Evolutionary conservation across 2,329 filamentous ascomycete genomes (phyloP).

Genomic region (Aspergillus udagawae): DNA sequence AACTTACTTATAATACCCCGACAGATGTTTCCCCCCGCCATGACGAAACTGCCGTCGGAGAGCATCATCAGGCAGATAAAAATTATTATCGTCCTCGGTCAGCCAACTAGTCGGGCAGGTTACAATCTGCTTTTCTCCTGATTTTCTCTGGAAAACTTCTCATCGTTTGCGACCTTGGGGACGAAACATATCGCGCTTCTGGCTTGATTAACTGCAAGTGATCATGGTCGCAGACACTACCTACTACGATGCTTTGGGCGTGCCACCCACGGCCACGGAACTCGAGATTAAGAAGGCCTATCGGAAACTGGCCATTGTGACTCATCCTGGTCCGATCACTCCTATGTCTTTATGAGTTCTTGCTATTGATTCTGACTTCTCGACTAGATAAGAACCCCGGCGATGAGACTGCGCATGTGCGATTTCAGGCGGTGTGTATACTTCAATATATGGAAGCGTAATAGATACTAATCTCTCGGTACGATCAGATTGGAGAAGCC

Average conservation of each 20-base stretch:
- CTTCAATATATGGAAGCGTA: background rate
- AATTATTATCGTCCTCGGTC: conserved; percentile 7
- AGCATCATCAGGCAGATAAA: conserved; percentile 22
- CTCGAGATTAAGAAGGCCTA: conserved; percentile 98
- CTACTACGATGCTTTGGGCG: conserved; percentile 84
- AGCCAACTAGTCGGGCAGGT: background rate
- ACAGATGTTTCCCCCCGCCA: conserved; percentile 14
- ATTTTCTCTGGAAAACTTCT: background rate
- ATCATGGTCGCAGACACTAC: conserved; percentile 82
- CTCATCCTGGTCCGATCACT: conserved; percentile 70
- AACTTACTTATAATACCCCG: background rate
- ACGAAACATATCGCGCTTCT: background rate
- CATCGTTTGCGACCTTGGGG: background rate
- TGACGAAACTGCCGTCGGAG: conserved; percentile 20
- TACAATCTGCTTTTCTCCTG: background rate
- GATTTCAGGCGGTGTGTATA: conserved; percentile 75
- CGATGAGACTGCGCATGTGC: conserved; percentile 87
- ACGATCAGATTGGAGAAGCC: conserved; percentile 59
- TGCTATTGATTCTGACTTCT: conserved; percentile 8
- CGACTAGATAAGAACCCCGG: conserved; percentile 88
- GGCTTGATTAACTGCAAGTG: conserved; percentile 1
- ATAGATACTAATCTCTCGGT: conserved; percentile 9
- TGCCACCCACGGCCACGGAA: conserved; percentile 78
- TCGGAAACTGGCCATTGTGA: conserved; percentile 87
- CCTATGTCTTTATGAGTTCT: conserved; percentile 10